Conservation (phyloP, 352 stramenopile genomes). For the Phytophthora capsici region DNA sequence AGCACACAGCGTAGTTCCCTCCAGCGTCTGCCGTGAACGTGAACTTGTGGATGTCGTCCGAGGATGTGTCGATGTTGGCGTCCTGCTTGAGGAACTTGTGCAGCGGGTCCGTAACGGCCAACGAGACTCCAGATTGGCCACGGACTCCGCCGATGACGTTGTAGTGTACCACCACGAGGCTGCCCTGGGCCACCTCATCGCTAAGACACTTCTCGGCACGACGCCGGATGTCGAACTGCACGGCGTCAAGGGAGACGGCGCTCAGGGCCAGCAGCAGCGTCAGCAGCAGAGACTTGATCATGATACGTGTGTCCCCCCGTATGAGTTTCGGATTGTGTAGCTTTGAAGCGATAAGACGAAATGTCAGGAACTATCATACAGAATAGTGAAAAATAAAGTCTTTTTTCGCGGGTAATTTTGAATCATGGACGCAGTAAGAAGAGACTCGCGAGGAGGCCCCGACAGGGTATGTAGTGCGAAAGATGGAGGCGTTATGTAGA, state of each 20-base stretch:
- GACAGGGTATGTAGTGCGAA: constrained; percentile 22
- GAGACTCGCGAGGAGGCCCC: constrained; percentile 38
- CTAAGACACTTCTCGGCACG: constrained; percentile 84
- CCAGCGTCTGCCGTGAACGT: constrained; percentile 76
- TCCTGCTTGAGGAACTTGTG: constrained; percentile 87
- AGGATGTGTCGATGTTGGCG: constrained; percentile 82
- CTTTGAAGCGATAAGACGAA: constrained; percentile 25
- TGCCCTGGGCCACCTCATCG: constrained; percentile 80
- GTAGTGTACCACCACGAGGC: constrained; percentile 86
- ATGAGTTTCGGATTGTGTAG: constrained; percentile 22
- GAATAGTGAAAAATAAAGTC: background rate
- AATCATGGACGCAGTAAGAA: constrained; percentile 31
- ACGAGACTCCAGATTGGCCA: constrained; percentile 72
- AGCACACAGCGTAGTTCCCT: constrained; percentile 83
- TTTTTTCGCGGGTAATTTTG: constrained; percentile 1
- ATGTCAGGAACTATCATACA: constrained; percentile 2
- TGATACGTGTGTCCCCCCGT: constrained; percentile 20
- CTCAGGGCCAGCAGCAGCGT: constrained; percentile 40
- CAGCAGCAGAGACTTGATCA: constrained; percentile 35
- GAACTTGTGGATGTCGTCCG: constrained; percentile 85
- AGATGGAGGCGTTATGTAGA: background rate
- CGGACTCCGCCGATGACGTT: constrained; percentile 72
- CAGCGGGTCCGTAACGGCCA: constrained; percentile 77
- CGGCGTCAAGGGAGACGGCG: constrained; percentile 37
- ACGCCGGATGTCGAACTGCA: constrained; percentile 82